Conservation (phyloP, 2,329 filamentous ascomycete species). For the Plenodomus biglobosus region DNA sequence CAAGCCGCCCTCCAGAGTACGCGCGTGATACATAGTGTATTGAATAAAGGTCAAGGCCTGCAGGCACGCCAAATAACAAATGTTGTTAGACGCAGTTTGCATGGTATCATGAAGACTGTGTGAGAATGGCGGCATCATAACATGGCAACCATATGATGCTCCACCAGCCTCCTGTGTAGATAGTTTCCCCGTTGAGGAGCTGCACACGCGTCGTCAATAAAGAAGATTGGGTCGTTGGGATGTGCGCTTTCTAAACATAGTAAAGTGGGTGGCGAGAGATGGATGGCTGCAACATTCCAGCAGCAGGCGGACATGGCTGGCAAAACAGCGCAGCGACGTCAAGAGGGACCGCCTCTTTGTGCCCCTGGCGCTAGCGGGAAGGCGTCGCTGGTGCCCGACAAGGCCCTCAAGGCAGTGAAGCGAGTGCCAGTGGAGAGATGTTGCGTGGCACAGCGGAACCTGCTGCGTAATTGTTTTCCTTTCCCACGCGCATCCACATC, state of each 20-base stretch:
- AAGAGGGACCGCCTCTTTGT: slow-evolving; percentile 1
- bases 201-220: too few species aligned
- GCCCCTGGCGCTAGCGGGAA: slow-evolving; percentile 15
- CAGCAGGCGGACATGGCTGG: neutral
- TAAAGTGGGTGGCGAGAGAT: neutral
- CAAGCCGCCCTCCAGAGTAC: too few species aligned
- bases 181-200: too few species aligned
- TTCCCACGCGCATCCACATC: neutral
- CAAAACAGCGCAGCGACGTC: neutral
- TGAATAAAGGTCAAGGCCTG: too few species aligned
- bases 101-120: too few species aligned
- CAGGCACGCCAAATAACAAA: too few species aligned
- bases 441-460: slow-evolving; percentile 17
- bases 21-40: too few species aligned
- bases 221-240: neutral
- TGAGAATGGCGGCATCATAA: too few species aligned
- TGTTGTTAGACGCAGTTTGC: too few species aligned
- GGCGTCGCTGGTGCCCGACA: slow-evolving; percentile 19
- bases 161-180: too few species aligned
- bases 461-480: neutral
- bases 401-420: slow-evolving; percentile 8
- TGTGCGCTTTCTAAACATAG: neutral
- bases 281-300: neutral
- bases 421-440: slow-evolving; percentile 13
- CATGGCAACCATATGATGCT: too few species aligned